Base-by-base conservation (phyloP, 2,329 filamentous ascomycete genomes). In the Alternaria sp. region DNA sequence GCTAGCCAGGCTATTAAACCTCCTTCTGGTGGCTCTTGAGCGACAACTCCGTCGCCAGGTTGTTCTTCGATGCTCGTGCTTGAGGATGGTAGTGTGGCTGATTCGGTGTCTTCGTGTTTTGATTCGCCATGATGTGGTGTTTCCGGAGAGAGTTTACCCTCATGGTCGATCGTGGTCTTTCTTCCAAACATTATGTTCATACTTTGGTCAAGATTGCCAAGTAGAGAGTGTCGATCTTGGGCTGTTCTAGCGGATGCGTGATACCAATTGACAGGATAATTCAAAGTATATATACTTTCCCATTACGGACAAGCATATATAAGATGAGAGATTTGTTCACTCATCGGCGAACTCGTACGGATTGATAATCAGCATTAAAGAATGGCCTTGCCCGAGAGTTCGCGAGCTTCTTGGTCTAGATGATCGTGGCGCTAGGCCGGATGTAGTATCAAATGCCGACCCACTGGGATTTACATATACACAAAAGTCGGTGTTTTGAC, bases 331-430 rank as follows among this genome's bases (percentile, higher is more conserved):
- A 30, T 1, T n/a, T 50, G n/a, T 30, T 21, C 19, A 17, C 47
- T 51, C 25, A 28, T 21, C 26, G 5, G 47, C 28, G 26, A n/a
- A 2, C 45, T 25, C 1, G 12, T 25, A 19, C 1, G 9, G 25
- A 51, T 30, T 51, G 47, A 32, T 51, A 51, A 51, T 51, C 26
- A 51, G 47, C 30, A 21, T 9, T 51, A 15, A 21, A 6, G 3
- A 8, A 21, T 0, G 26, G n/a, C n/a, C n/a, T n/a, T n/a, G n/a
- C n/a, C n/a, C n/a, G n/a, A n/a, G n/a, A n/a, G n/a, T n/a, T n/a
- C n/a, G n/a, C n/a, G n/a, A n/a, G n/a, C n/a, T n/a, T n/a, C n/a
- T n/a, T 50, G 26, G 47, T 17, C 17, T 15, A 51, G 47, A 21
- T 32, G 7, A 1, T 3, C 0, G 4, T 10, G 15, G 7, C 47